Base-by-base conservation (phyloP, 768 basidiomycete species). In the Pisolithus tinctorius region DNA sequence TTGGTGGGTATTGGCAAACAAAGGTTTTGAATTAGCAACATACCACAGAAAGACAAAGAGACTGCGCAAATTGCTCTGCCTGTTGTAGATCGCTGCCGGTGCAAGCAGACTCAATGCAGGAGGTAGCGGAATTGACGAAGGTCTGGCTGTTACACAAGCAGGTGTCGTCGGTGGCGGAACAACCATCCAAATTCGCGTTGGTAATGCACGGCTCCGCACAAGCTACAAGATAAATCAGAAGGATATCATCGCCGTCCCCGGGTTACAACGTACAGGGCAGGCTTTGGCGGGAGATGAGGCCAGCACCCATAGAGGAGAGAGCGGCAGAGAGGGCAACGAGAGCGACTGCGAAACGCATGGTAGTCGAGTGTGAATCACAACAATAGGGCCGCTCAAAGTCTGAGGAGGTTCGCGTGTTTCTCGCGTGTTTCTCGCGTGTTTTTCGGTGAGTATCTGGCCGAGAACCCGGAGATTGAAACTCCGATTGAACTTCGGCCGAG, bases 71-170 rank as follows among this genome's bases (percentile, higher is more conserved):
- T 0, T 49, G 17, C 47, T 75, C 61, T n/a, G 83, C 78, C 11
- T 47, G 57, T 25, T 56, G 30, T 51, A 82, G 70, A 60, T 84
- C 81, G 10, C 34, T 37, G 44, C 73, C 76, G 0, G 56, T 53
- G 71, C 85, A 86, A n/a, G 65, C 55, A 4, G 45, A 36, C 46
- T 63, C 20, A 54, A 85, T 76, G 66, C 84, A 86, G 0, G 58
- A 1, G 36, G 79, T 77, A 44, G 74, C 73, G 48, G 63, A 61
- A 37, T 51, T 45, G 53, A 84, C 57, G 60, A 83, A 86, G 1
- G 51, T n/a, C 17, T 57, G 0, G 61, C 68, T 70, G 5, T 68
- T 65, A 75, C 85, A 87, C 29, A 84, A 68, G 58, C 88, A 90
- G 26, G 57, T 55, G 60, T 76, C 69, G 68, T 88, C 80, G n/a